phyloP scores from a whole-genome alignment of 495 filamentous ascomycete genomes.

The Gamarada debralockiae region DNA sequence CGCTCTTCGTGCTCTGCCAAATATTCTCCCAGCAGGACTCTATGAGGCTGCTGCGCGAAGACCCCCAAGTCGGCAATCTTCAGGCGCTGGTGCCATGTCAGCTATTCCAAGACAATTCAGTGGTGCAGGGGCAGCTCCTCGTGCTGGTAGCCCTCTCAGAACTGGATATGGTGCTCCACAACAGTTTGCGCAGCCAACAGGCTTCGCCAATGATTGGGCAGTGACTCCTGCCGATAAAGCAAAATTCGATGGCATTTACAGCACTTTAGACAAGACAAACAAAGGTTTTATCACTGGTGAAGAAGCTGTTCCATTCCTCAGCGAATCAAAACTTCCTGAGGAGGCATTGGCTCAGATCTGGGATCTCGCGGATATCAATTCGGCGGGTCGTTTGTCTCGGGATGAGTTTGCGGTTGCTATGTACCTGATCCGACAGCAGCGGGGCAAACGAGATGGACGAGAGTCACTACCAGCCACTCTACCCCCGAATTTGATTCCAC shows the following conservation, averaged over 20 bases:
- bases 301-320: slow-evolving; percentile 93
- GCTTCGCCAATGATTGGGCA: slow-evolving; percentile 64
- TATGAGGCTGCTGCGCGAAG: slow-evolving; percentile 88
- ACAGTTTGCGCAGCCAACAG: slow-evolving; percentile 52
- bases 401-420: slow-evolving; percentile 98
- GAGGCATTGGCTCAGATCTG: slow-evolving; percentile 93
- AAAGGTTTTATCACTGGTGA: slow-evolving; percentile 84
- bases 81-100: slow-evolving; percentile 42
- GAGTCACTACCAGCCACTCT: slow-evolving; percentile 64
- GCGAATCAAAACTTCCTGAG: slow-evolving; percentile 83
- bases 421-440: slow-evolving; percentile 90
- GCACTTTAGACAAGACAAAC: slow-evolving; percentile 72
- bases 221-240: slow-evolving; percentile 78
- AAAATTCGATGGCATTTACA: slow-evolving; percentile 80
- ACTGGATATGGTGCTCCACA: slow-evolving; percentile 49
- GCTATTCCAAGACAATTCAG: slow-evolving; percentile 71
- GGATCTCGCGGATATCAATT: slow-evolving; percentile 94
- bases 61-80: slow-evolving; percentile 44
- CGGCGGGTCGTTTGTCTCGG: slow-evolving; percentile 74
- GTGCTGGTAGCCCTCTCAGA: slow-evolving; percentile 70
- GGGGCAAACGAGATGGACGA: slow-evolving; percentile 59
- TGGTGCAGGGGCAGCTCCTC: slow-evolving; percentile 46
- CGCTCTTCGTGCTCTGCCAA: slow-evolving; percentile 72
- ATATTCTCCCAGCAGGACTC: slow-evolving; percentile 75
- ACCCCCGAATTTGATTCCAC: slow-evolving; percentile 79